phyloP scores from a whole-genome alignment of 1,284 basidiomycete genomes.

The Apiotrichum akiyoshidainum region DNA sequence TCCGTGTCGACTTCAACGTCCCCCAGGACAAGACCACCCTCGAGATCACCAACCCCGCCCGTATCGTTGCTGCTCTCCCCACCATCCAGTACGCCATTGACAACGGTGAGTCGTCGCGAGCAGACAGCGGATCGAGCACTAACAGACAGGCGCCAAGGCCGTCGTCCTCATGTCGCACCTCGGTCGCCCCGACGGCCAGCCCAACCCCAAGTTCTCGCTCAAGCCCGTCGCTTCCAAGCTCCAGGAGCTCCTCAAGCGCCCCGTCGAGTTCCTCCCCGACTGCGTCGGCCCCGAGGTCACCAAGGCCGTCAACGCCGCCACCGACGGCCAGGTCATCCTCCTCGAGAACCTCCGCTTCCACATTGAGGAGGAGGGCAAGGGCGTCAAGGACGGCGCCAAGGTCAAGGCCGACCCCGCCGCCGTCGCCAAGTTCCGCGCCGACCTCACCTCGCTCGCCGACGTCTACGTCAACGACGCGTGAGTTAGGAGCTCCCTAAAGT shows the following conservation, averaged over 20 bases:
- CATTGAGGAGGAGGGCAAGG: conserved; percentile 97
- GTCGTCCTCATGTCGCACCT: conserved; percentile 97
- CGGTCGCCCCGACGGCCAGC: conserved; percentile 92
- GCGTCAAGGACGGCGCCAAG: conserved; percentile 74
- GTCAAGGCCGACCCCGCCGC: conserved; percentile 81
- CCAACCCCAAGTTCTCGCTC: conserved; percentile 84
- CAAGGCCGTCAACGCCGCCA: conserved; percentile 66
- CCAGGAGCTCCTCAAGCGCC: conserved; percentile 63
- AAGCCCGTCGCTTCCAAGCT: conserved; percentile 74
- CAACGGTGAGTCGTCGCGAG: conserved; percentile 59
- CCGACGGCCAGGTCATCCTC: conserved; percentile 77
- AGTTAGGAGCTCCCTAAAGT: conserved; percentile 11
- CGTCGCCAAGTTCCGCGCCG: conserved; percentile 79
- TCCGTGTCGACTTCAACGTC: conserved; percentile 98
- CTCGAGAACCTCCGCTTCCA: conserved; percentile 99
- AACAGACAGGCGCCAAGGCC: conserved; percentile 66
- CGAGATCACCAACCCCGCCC: conserved; percentile 89
- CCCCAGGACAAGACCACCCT: conserved; percentile 69
- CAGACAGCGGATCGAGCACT: background rate
- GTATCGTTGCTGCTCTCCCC: conserved; percentile 93
- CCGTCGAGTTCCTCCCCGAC: conserved; percentile 79
- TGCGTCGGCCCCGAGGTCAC: conserved; percentile 85
- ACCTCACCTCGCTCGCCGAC: conserved; percentile 87
- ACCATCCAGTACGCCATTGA: conserved; percentile 94
- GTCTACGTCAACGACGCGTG: conserved; percentile 95